Evolutionary conservation across 1,139 yeast species (phyloP), one percentile per base, ranked within the genome.

Genomic region (Debaryomyces sp.): DNA sequence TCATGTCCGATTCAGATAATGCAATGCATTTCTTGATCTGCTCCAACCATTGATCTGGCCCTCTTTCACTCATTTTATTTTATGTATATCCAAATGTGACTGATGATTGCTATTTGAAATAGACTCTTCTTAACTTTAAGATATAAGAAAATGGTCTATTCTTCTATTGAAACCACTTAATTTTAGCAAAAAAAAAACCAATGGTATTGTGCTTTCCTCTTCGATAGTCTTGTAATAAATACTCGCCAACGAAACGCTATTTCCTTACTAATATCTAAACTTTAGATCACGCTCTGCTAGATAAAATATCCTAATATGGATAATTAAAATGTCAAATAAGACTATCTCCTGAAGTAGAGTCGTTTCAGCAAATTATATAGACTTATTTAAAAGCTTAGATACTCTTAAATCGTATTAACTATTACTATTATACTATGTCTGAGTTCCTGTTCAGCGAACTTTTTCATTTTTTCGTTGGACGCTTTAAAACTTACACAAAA

Each of bases 21-120:
- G 96, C 87, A 59, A 88, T 86, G 70, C 98, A 94, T 66, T 89
- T 88, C 66, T 87, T 87, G 62, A 92, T 89, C 61, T 89, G 94
- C 67, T 92, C 98, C 53, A 94, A 80, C 99, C 99, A 94, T 61
- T 85, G 90, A 61, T 92, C 97, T 32, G 98, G 98, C 44, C 96
- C 96, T 71, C 94, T 76, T 66, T 87, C 92, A 39, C 80, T 73
- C 91, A 85, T 86, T 41, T 34, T 56, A 36, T 33, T 17, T 42
- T 38, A 30, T 32, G 13, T 21, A 17, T 21, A 22, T 13, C 12
- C 12, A 17, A 21, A 35, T 35, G n/a, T n/a, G 2, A 21, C 22
- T 21, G 22, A 10, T 12, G 23, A 22, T 35, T 12, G 21, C 21
- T 32, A 35, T 21, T 21, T 12, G 26, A 22, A n/a, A 17, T 34